These are phyloP conservation scores for Fusarium sp. DNA, from an alignment of 2,329 filamentous ascomycete species.

Conservation along the genomic window DNA sequence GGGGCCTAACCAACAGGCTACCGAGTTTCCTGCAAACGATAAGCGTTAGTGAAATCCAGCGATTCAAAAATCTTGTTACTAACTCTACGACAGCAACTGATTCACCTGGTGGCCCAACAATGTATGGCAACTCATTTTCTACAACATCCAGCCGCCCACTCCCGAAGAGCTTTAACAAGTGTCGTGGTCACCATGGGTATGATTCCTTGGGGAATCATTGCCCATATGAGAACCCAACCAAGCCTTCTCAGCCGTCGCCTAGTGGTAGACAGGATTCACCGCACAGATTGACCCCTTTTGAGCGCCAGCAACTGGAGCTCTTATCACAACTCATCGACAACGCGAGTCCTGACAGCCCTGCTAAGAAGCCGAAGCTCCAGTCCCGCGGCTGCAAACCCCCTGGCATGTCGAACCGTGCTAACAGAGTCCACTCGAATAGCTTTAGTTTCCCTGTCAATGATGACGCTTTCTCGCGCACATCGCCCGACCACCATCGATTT, in stretches of 20 bases:
- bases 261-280: constrained; percentile 49
- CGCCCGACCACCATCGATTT: constrained; percentile 57
- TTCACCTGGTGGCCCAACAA: constrained; percentile 54
- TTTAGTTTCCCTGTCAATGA: constrained; percentile 63
- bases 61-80: background rate
- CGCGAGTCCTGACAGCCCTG: constrained; percentile 27
- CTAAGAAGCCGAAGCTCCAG: constrained; percentile 27
- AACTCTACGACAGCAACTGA: constrained; percentile 25
- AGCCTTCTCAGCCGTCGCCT: constrained; percentile 38
- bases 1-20: constrained; percentile 24
- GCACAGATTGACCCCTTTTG: constrained; percentile 53
- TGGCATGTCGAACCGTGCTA: constrained; percentile 43
- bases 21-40: constrained; percentile 16
- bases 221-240: constrained; percentile 15
- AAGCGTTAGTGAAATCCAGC: constrained; percentile 25
- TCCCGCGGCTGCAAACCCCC: background rate
- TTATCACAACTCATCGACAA: constrained; percentile 55
- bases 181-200: constrained; percentile 12
- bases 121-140: constrained; percentile 58
- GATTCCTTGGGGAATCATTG: constrained; percentile 18
- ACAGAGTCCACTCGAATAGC: constrained; percentile 57
- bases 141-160: constrained; percentile 32
- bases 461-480: constrained; percentile 55
- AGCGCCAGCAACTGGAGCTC: constrained; percentile 55
- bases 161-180: constrained; percentile 28